Evolutionary conservation across 192 early-diverging fungal genomes (phyloP), one percentile per base, ranked within the genome.

Genomic region (Chytriomyces confervae): DNA sequence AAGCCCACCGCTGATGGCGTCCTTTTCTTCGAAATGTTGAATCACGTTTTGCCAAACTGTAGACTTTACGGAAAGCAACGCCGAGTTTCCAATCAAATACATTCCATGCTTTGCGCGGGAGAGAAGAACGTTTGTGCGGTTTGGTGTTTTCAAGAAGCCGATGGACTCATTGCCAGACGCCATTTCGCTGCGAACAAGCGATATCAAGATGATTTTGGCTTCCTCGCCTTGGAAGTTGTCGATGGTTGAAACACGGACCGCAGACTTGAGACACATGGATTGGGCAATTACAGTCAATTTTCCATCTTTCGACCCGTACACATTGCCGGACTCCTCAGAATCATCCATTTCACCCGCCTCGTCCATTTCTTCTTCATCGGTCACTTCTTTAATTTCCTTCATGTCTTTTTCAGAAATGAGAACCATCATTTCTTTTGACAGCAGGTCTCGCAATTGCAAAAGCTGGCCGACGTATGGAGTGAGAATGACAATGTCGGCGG

Each of bases 91-190:
- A 18, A 91, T 60, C 9, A 91, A 68, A 44, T 80, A 91, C 86
- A 90, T 85, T 5, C 90, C 90, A 71, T 91, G 88, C 48, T 85
- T 66, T 0, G 90, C 90, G 29, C 90, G 79, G 13, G 88, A 90
- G 1, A 90, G 49, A 7, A 90, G 66, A 7, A 91, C 90, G 47
- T 90, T 91, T 3, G 83, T 82, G 13, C 90, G 84, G 66, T 91
- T 91, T 18, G 64, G 57, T 20, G 83, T 81, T 66, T 87, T 88
- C 50, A 90, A 72, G 72, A 91, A 91, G 5, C 89, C 89, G 66
- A 86, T 89, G 1, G 76, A 50, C 6, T 66, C 62, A 13, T 76
- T 45, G 10, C 69, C 29, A 5, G 72, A 69, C 11, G 72, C 50
- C 0, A 57, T 27, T 13, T 66, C 76, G 27, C 66, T 74, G 1